Conservation (phyloP, 2,329 filamentous ascomycete species). For the Podosphaera xanthii region DNA sequence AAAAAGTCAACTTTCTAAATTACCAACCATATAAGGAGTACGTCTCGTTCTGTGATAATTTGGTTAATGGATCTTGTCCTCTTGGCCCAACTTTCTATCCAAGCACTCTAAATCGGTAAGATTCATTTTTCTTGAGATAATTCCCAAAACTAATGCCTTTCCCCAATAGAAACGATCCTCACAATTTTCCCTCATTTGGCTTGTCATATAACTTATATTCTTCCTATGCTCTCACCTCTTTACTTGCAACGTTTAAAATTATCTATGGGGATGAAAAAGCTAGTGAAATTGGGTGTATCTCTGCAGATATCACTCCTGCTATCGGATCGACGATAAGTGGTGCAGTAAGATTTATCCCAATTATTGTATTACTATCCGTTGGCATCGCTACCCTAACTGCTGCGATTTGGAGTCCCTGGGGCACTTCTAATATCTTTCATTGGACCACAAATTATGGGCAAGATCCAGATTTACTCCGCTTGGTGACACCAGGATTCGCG, state of each 20-base stretch:
- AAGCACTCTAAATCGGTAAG: slow-evolving; percentile 21
- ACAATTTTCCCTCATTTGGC: slow-evolving; percentile 46
- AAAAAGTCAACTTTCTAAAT: slow-evolving; percentile 49
- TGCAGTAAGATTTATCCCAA: slow-evolving; percentile 52
- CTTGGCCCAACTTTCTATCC: slow-evolving; percentile 47
- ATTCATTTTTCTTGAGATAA: neutral
- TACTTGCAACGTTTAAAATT: slow-evolving; percentile 50
- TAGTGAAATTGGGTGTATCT: slow-evolving; percentile 55
- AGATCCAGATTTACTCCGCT: slow-evolving; percentile 70
- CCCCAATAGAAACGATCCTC: slow-evolving; percentile 11
- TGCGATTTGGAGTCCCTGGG: slow-evolving; percentile 82
- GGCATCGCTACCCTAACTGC: slow-evolving; percentile 66
- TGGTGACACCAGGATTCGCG: slow-evolving; percentile 88
- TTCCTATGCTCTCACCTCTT: slow-evolving; percentile 69
- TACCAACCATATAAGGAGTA: slow-evolving; percentile 42
- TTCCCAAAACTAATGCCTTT: slow-evolving; percentile 4
- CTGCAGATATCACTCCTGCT: slow-evolving; percentile 62
- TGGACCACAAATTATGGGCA: slow-evolving; percentile 98
- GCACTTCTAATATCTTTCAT: slow-evolving; percentile 67
- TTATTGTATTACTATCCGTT: slow-evolving; percentile 56
- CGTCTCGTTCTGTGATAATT: slow-evolving; percentile 42
- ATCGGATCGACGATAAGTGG: slow-evolving; percentile 46
- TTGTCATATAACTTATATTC: slow-evolving; percentile 53
- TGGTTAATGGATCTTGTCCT: slow-evolving; percentile 45
- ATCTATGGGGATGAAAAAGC: slow-evolving; percentile 45